Evolutionary conservation across 805 yeast species (phyloP).

Genomic region (Starmera caribaea): DNA sequence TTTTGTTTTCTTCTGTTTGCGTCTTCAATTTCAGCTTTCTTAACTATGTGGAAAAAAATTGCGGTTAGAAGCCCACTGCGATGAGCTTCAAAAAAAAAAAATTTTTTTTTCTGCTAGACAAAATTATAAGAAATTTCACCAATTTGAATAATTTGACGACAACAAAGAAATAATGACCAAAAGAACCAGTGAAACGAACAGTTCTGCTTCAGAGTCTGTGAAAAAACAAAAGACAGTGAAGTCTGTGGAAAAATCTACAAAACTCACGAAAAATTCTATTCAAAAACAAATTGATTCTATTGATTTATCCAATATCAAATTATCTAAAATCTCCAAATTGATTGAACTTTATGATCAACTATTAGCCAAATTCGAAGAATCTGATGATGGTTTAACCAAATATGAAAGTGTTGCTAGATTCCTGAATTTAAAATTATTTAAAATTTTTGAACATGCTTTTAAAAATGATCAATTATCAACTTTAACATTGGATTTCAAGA

Average conservation of each 20-base stretch:
- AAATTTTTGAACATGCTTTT: constrained; percentile 15
- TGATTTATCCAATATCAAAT: constrained; percentile 1
- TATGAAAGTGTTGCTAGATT: constrained; percentile 13
- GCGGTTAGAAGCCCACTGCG: too few relatives aligned
- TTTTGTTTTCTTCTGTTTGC: too few relatives aligned
- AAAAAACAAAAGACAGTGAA: not conserved
- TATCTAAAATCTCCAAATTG: not conserved
- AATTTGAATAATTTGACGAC: constrained; percentile 1
- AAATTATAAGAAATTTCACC: too few relatives aligned
- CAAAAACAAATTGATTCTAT: constrained; percentile 3
- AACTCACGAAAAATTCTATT: constrained; percentile 9
- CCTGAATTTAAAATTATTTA: constrained; percentile 12
- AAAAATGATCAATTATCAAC: constrained; percentile 4
- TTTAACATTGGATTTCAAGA: constrained; percentile 43
- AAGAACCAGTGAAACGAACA: not conserved
- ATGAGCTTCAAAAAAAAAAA: too few relatives aligned
- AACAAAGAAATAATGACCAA: constrained; percentile 2
- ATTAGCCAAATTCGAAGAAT: constrained; percentile 11
- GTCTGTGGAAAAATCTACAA: not conserved
- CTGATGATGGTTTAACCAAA: constrained; percentile 5
- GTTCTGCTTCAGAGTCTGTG: too few relatives aligned
- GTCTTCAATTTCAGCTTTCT: too few relatives aligned
- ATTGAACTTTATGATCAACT: constrained; percentile 14
- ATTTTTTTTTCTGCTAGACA: too few relatives aligned
- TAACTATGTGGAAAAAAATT: too few relatives aligned